Evolutionary conservation across 1,139 yeast species (phyloP), one percentile per base, ranked within the genome.

Genomic region (Yamadazyma taylorii): DNA sequence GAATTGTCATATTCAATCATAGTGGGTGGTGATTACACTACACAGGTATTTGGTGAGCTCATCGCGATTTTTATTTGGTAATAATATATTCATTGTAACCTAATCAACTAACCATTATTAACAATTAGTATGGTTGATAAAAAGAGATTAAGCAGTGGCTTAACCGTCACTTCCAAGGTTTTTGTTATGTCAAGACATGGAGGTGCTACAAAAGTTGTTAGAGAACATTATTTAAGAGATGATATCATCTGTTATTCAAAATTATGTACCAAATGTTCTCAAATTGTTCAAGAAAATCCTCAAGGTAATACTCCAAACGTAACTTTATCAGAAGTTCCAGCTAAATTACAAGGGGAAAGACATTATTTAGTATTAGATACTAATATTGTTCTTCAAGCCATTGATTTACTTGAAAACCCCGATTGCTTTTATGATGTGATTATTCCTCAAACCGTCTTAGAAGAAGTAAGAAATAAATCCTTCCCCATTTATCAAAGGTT

Each of bases 111-210:
- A 5, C n/a, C 9, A 24, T 24, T 24, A 11, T 24, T 24, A 11
- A 21, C 9, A 21, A 8, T 8, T 21, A 8, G 6, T 6, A 27
- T 27, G 17, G 36, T 32, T 17, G 41, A 38, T 17, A 32, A 28
- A 11, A 78, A 76, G 49, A 59, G 79, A 47, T 56, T 78, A 19
- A 61, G 78, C 2, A 55, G 64, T 34, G 90, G 90, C 1, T 68
- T 85, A 17, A 69, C 83, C 5, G 94, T 84, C 21, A 82, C 96
- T 0, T 92, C 89, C 46, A 92, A 90, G 60, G 96, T 92, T 14
- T 92, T 86, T 65, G 96, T 92, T 36, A 72, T 96, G 49, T 86
- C 97, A 3, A 75, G 92, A 52, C 81, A 85, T 48, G 97, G 97
- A 10, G 83, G 85, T 37, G 97, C 97, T 5, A 75, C 90, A 30